Evolutionary conservation across 1,139 yeast genomes (phyloP).

Genomic region (Sugiyamaella japonica): DNA sequence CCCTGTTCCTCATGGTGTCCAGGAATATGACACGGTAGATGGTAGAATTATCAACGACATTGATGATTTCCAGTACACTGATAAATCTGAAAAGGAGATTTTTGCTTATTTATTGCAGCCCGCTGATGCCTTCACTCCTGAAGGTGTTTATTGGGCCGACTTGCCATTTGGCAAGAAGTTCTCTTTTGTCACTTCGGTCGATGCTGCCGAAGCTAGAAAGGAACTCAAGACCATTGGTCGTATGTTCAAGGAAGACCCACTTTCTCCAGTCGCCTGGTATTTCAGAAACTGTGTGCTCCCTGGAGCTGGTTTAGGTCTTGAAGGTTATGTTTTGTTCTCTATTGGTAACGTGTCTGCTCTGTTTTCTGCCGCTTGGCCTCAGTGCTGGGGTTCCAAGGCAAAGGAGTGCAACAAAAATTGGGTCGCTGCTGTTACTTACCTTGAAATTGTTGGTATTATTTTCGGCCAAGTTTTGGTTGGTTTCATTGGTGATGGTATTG

Average conservation of each 20-base stretch:
- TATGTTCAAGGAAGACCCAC: slow-evolving; percentile 40
- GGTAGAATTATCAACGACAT: slow-evolving; percentile 34
- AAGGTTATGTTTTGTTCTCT: slow-evolving; percentile 44
- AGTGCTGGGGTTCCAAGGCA: slow-evolving; percentile 37
- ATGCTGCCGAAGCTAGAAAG: slow-evolving; percentile 34
- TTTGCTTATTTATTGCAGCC: slow-evolving; percentile 40
- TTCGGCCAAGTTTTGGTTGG: slow-evolving; percentile 91
- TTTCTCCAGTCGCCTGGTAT: slow-evolving; percentile 41
- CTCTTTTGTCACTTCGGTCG: slow-evolving; percentile 35
- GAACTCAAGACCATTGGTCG: slow-evolving; percentile 33
- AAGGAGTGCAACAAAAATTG: slow-evolving; percentile 39
- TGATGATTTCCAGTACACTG: slow-evolving; percentile 28
- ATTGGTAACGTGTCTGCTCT: slow-evolving; percentile 40
- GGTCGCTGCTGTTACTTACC: slow-evolving; percentile 39
- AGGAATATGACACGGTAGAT: slow-evolving; percentile 40
- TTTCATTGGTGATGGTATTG: slow-evolving; percentile 75
- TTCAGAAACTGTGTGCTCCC: slow-evolving; percentile 41
- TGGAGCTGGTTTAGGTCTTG: slow-evolving; percentile 43
- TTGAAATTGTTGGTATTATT: slow-evolving; percentile 75
- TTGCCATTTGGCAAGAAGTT: slow-evolving; percentile 36
- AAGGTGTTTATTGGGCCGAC: slow-evolving; percentile 45
- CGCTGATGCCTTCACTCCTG: slow-evolving; percentile 36
- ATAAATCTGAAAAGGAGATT: slow-evolving; percentile 39
- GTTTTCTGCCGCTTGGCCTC: slow-evolving; percentile 41
- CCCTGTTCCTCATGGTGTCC: slow-evolving; percentile 42